Base-by-base conservation (phyloP, 176 grass and related monocot species). In the Musa beccarii region DNA sequence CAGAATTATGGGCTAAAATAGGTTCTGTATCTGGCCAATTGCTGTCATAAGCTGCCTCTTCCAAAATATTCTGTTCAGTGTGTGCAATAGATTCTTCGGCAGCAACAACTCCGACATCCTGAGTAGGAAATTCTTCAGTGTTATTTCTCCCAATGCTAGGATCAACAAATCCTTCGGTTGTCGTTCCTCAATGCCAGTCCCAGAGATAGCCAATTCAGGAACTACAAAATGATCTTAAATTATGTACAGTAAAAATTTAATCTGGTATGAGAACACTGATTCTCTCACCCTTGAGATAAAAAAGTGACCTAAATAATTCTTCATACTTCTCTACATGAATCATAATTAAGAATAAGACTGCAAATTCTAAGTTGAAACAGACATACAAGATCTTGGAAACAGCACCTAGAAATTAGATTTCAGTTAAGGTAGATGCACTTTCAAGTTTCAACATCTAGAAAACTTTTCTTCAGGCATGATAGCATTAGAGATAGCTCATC, bases 41-140 rank as follows among this genome's bases (percentile, higher is more conserved):
- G 21, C 65, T 51, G 75, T 15, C 49, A 85, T 53, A 63, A 79
- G 54, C 26, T 82, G 75, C 59, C 50, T 73, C 75, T 79, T 69
- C 79, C 76, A 15, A 55, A 70, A 50, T 81, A 26, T 86, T 61
- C 53, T 76, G 62, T 73, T 21, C 50, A 77, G 76, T 69, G 63
- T 9, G 26, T 26, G 49, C 75, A 77, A 12, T 49, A 63, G 22
- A 62, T 25, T 29, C 53, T 54, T 55, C 23, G 10, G 16, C 19
- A 4, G 8, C 23, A 56, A 3, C 2, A 23, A n/a, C 11, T 19
- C 34, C 52, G 19, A 51, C 43, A 55, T 56, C 59, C 69, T 70
- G 81, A 78, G 84, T 66, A 89, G 59, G 68, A 84, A 19, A 29
- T 29, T 75, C 76, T 63, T 87, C 76, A 24, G 64, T 84, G 79